These are phyloP conservation scores for Globisporangium nodosum DNA, from an alignment of 352 stramenopile genomes.

Conservation along the genomic window DNA sequence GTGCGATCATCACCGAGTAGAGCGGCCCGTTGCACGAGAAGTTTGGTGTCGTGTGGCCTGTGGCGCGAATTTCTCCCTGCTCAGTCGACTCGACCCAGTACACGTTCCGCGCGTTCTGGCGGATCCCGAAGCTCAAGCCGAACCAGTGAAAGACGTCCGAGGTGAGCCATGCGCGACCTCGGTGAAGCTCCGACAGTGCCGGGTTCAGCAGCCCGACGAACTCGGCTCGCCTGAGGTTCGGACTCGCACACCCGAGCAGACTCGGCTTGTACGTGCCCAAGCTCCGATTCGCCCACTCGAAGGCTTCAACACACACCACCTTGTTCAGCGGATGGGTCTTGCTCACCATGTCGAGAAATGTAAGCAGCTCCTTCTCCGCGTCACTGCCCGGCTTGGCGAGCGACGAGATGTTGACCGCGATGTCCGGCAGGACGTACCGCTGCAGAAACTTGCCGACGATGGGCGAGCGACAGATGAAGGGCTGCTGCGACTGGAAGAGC, in stretches of 20 bases:
- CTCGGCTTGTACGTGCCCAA: constrained; percentile 9
- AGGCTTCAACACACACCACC: constrained; percentile 20
- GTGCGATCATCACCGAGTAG: constrained; percentile 22
- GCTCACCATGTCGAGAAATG: constrained; percentile 20
- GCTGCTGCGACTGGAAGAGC: constrained; percentile 16
- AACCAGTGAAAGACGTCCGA: constrained; percentile 19
- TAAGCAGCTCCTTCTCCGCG: constrained; percentile 17
- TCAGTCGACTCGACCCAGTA: constrained; percentile 7
- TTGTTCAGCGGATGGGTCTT: constrained; percentile 16
- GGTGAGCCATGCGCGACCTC: constrained; percentile 17
- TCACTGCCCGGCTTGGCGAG: constrained; percentile 6
- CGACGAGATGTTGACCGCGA: constrained; percentile 3
- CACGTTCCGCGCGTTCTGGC: constrained; percentile 18
- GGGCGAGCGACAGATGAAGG: constrained; percentile 19
- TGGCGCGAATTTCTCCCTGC: background rate
- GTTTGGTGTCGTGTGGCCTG: constrained; percentile 14
- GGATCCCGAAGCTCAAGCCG: constrained; percentile 16
- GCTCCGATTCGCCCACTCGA: constrained; percentile 13
- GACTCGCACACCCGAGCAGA: constrained; percentile 20
- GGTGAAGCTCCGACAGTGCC: constrained; percentile 9
- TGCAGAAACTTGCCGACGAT: constrained; percentile 19
- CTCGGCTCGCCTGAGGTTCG: constrained; percentile 15
- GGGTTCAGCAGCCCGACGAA: constrained; percentile 19
- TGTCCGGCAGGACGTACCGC: constrained; percentile 12
- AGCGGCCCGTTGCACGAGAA: constrained; percentile 20